These are phyloP conservation scores for Hygrophorus russula DNA, from an alignment of 768 basidiomycete genomes.

Conservation along the genomic window DNA sequence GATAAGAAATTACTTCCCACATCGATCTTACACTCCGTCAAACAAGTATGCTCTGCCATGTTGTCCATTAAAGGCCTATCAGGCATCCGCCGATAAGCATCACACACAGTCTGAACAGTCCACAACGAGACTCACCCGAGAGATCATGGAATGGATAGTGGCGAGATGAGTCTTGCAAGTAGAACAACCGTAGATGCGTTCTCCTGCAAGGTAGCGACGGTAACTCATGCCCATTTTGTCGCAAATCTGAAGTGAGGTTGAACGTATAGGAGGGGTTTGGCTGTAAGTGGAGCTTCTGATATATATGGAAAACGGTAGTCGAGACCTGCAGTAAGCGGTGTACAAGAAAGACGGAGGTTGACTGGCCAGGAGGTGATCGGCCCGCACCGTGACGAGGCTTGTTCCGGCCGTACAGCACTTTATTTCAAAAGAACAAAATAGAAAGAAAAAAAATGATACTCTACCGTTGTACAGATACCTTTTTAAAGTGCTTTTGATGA, in stretches of 20 bases:
- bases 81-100: conserved; percentile 10
- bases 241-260: too few relatives aligned
- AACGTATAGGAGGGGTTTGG: too few relatives aligned
- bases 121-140: conserved; percentile 44
- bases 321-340: too few relatives aligned
- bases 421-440: not conserved
- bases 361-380: too few relatives aligned
- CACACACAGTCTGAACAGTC: not conserved
- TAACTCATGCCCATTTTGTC: conserved; percentile 78
- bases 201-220: conserved; percentile 75
- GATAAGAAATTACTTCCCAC: not conserved
- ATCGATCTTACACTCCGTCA: conserved; percentile 72
- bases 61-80: conserved; percentile 92
- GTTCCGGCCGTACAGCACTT: too few relatives aligned
- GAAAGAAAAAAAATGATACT: conserved; percentile 6
- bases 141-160: conserved; percentile 87
- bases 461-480: too few relatives aligned
- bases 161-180: conserved; percentile 84
- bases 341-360: too few relatives aligned
- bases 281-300: too few relatives aligned
- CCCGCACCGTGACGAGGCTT: too few relatives aligned
- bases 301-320: too few relatives aligned
- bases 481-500: too few relatives aligned
- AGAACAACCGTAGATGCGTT: conserved; percentile 81
- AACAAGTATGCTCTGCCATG: conserved; percentile 94